Evolutionary conservation across 306 rosid genomes (phyloP).

Genomic region (Trifolium dubium): DNA sequence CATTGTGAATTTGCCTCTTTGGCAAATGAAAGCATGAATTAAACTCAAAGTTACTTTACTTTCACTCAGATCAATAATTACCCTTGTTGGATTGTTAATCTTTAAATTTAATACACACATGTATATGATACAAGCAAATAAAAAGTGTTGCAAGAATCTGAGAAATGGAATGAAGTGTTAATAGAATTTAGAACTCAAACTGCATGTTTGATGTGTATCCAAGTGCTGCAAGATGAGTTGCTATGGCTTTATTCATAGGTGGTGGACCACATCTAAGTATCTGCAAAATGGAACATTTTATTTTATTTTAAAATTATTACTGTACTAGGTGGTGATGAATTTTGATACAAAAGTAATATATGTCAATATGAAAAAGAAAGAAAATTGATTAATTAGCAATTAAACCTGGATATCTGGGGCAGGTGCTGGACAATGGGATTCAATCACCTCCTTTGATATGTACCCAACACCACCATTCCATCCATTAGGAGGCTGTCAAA

Average conservation of each 20-base stretch:
- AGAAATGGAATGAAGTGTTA: constrained; percentile 11
- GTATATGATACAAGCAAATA: background rate
- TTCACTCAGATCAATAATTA: background rate
- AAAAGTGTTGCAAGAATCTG: background rate
- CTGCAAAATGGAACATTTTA: constrained; percentile 31
- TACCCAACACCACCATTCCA: constrained; percentile 61
- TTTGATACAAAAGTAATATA: background rate
- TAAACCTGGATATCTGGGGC: constrained; percentile 52
- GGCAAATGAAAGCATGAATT: constrained; percentile 15
- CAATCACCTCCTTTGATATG: constrained; percentile 50
- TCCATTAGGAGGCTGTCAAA: constrained; percentile 51
- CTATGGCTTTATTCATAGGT: constrained; percentile 58
- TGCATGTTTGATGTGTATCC: constrained; percentile 57
- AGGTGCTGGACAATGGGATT: constrained; percentile 53
- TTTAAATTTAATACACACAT: constrained; percentile 22
- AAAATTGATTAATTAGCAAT: background rate
- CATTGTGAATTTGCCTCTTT: constrained; percentile 4
- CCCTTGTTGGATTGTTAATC: background rate
- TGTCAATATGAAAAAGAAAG: background rate
- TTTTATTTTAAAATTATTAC: background rate
- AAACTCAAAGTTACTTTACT: background rate
- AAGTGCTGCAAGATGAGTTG: constrained; percentile 50
- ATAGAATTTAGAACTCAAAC: constrained; percentile 49
- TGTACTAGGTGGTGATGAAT: background rate
- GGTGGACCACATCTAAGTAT: constrained; percentile 64